Conservation (phyloP, 495 filamentous ascomycete genomes). For the Aspergillus asperescens region DNA sequence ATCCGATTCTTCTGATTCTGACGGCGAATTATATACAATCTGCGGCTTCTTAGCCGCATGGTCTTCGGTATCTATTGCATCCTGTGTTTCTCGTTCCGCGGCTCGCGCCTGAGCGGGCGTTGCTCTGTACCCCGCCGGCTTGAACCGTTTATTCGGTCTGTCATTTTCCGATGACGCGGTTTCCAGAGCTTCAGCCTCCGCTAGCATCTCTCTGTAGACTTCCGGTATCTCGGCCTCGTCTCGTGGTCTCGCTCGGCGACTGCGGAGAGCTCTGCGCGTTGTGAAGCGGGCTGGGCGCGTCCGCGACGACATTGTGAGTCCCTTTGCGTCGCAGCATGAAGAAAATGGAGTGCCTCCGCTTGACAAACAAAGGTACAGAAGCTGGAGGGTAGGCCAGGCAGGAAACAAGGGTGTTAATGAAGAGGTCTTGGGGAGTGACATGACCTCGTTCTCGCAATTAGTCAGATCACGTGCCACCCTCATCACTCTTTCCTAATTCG, state of each 20-base stretch:
- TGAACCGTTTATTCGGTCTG: constrained; percentile 43
- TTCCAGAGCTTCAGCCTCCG: constrained; percentile 51
- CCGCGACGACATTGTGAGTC: constrained; percentile 22
- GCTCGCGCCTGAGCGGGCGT: constrained; percentile 12
- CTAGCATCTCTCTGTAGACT: constrained; percentile 64
- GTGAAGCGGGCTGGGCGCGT: constrained; percentile 13
- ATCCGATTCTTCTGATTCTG: constrained; percentile 53
- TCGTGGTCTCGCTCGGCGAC: constrained; percentile 13
- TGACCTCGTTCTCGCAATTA: no score
- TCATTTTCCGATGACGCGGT: constrained; percentile 27
- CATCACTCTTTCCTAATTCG: no score
- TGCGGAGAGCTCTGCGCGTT: constrained; percentile 12
- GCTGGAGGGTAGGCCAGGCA: no score
- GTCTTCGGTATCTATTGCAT: constrained; percentile 8
- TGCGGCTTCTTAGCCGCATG: constrained; percentile 27
- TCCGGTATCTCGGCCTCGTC: constrained; percentile 38
- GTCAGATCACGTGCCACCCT: no score
- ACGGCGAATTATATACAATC: constrained; percentile 41
- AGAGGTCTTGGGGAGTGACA: no score
- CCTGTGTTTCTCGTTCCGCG: constrained; percentile 9
- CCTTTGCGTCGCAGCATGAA: constrained; percentile 8
- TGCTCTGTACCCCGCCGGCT: constrained; percentile 28
- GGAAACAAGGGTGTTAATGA: no score
- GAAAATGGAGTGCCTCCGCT: neutral
- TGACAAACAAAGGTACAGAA: no score